Evolutionary conservation across 2,329 filamentous ascomycete species (phyloP).

Genomic region (Hypoxylon sp.): DNA sequence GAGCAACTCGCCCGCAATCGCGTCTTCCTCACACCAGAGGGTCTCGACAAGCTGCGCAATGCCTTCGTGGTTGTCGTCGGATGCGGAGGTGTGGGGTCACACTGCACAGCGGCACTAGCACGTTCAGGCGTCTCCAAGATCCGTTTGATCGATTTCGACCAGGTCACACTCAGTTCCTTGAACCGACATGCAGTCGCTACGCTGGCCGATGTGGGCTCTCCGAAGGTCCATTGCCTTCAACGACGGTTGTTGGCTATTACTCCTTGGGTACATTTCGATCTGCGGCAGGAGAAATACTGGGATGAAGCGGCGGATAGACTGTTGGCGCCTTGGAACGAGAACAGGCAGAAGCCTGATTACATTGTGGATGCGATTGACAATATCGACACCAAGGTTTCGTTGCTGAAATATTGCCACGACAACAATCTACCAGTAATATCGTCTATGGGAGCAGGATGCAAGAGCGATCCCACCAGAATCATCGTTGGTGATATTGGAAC

Average conservation of each 20-base stretch:
- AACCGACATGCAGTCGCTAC: slow-evolving; percentile 98
- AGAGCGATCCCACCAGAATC: slow-evolving; percentile 85
- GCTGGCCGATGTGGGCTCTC: slow-evolving; percentile 89
- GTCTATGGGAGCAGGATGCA: slow-evolving; percentile 96
- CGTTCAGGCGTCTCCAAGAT: slow-evolving; percentile 91
- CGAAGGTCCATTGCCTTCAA: slow-evolving; percentile 89
- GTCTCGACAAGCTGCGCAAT: slow-evolving; percentile 81
- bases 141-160: slow-evolving; percentile 94
- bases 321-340: slow-evolving; percentile 73
- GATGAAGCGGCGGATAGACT: slow-evolving; percentile 73
- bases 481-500: slow-evolving; percentile 91
- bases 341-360: slow-evolving; percentile 78
- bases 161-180: slow-evolving; percentile 92
- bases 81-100: slow-evolving; percentile 93
- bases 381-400: slow-evolving; percentile 93
- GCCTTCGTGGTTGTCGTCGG: slow-evolving; percentile 92
- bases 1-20: slow-evolving; percentile 95
- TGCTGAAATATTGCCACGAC: slow-evolving; percentile 88
- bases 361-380: slow-evolving; percentile 99
- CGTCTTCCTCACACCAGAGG: slow-evolving; percentile 87
- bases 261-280: slow-evolving; percentile 92
- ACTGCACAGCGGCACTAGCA: slow-evolving; percentile 86
- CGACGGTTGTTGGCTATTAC: slow-evolving; percentile 85
- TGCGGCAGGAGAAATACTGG: slow-evolving; percentile 85
- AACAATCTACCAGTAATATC: slow-evolving; percentile 86